Conservation (phyloP, 257 asterid genomes). For the Solanum sparsipilum region DNA sequence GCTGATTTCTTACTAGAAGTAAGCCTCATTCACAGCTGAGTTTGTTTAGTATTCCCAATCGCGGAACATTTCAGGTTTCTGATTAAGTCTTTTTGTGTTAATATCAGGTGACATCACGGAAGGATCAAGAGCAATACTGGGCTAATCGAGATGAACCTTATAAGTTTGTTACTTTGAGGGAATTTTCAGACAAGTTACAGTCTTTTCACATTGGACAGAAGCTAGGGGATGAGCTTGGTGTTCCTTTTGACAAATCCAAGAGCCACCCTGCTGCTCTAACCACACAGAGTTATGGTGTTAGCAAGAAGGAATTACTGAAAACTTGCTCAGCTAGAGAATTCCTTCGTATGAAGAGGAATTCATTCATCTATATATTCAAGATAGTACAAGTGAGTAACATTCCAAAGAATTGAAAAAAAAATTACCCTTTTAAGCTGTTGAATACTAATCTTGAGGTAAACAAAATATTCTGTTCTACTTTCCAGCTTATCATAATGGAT, state of each 20-base stretch:
- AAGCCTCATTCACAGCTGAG: not conserved
- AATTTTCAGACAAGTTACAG: conserved; percentile 3
- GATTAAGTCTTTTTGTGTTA: not conserved
- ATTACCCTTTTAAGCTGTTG: not conserved
- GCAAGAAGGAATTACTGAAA: conserved; percentile 14
- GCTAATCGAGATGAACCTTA: conserved; percentile 15
- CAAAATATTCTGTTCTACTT: not conserved
- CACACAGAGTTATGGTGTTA: not conserved
- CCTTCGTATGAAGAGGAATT: conserved; percentile 47
- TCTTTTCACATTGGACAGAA: conserved; percentile 4
- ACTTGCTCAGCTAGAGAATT: conserved; percentile 36
- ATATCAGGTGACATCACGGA: conserved; percentile 40
- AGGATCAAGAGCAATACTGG: conserved; percentile 56
- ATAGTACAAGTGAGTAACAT: conserved; percentile 20
- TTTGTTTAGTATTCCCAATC: not conserved
- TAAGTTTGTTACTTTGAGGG: conserved; percentile 9
- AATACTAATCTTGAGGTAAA: not conserved
- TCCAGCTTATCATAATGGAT: conserved; percentile 41
- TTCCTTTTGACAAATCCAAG: conserved; percentile 11
- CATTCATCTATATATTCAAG: conserved; percentile 30
- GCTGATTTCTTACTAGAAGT: conserved; percentile 63
- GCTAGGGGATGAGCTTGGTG: conserved; percentile 4
- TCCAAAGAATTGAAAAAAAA: not conserved
- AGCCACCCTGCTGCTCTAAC: conserved; percentile 6
- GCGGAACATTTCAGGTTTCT: not conserved